Evolutionary conservation across 805 yeast genomes (phyloP).

Genomic region (Candida incommunis): DNA sequence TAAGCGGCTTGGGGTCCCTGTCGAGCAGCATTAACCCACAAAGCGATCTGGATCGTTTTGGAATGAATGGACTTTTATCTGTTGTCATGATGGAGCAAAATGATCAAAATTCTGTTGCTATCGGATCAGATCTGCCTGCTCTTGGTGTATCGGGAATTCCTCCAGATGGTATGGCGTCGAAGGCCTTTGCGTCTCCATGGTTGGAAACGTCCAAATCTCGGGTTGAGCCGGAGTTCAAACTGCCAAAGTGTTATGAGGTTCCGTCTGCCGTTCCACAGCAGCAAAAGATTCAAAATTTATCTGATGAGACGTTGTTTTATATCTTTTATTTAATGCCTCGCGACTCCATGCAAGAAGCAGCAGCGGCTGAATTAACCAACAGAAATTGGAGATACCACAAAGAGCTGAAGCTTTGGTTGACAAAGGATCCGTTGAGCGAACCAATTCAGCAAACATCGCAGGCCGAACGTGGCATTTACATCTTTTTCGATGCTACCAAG

Average conservation of each 20-base stretch:
- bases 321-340: constrained; percentile 89
- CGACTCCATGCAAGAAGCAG: constrained; percentile 84
- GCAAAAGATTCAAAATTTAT: constrained; percentile 35
- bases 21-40: too few relatives aligned
- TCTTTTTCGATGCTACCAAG: constrained; percentile 86
- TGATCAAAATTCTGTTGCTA: constrained; percentile 51
- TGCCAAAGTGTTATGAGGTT: constrained; percentile 44
- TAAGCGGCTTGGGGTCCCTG: too few relatives aligned
- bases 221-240: constrained; percentile 68
- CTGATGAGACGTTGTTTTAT: constrained; percentile 87
- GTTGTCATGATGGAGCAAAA: constrained; percentile 47
- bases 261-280: constrained; percentile 30
- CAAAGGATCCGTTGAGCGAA: constrained; percentile 82
- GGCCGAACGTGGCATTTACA: constrained; percentile 84
- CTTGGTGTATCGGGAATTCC: constrained; percentile 47
- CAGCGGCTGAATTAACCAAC: constrained; percentile 78
- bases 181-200: constrained; percentile 86
- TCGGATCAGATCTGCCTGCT: constrained; percentile 61
- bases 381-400: constrained; percentile 97
- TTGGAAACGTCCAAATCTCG: constrained; percentile 79
- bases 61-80: constrained; percentile 48
- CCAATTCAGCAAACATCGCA: constrained; percentile 71
- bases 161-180: constrained; percentile 31
- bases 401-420: constrained; percentile 90
- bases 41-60: constrained; percentile 53